Evolutionary conservation across 352 stramenopile species (phyloP), one percentile per base, ranked within the genome.

Genomic region (Peronospora tabacina): DNA sequence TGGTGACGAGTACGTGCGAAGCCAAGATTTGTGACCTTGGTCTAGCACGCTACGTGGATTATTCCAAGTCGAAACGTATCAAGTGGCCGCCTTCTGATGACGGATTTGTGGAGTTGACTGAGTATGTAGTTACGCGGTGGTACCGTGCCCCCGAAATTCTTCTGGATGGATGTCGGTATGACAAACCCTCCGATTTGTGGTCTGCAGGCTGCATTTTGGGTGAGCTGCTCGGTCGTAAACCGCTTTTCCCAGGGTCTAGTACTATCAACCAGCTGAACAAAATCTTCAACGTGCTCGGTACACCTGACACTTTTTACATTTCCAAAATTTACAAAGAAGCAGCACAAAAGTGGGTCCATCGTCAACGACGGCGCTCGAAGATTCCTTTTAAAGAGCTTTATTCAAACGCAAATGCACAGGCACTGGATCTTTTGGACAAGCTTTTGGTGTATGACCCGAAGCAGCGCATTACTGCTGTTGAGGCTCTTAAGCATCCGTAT

Each of bases 221-320:
- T 1, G 97, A 99, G 59, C 57, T 99, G 13, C 87, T 97, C 22
- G 94, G 80, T 4, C 72, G 97, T 2, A 79, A 85, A 34, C 95
- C 97, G 6, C 66, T 99, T 1, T 98, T 99, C 61, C 96, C 96
- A 0, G 96, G 96, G 17, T 90, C 70, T 15, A 95, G 73, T 51
- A 97, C 98, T 46, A 90, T 92, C 17, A 97, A 98, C 63, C 90
- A 99, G 68, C 79, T 99, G 0, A 87, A 92, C 65, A 98, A 98
- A 56, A 97, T 98, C 40, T 97, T 94, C 52, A 90, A 87, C 41
- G 84, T 98, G 34, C 67, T 98, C 7, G 92, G 92, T 0, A 91
- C 86, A 2, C 94, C 95, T 0, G 83, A 85, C 5, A 64, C 75
- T 2, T 49, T 63, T 5, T 89, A 82, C 57, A 72, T 85, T 7